Evolutionary conservation across 768 basidiomycete species (phyloP).

Genomic region (Tephrocybe sp.): DNA sequence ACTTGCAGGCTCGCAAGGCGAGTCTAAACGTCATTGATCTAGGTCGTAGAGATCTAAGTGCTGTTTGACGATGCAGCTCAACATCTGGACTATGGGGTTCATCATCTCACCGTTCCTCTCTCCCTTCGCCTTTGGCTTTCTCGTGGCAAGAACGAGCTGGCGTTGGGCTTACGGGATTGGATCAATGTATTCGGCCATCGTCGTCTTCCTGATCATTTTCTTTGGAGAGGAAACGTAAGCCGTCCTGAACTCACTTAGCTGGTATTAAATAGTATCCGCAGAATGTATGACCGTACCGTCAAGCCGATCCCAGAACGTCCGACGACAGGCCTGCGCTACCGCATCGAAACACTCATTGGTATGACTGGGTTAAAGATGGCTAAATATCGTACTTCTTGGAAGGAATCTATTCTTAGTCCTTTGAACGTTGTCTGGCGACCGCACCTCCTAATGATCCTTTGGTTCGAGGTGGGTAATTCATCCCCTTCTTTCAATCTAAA

Average conservation of each 20-base stretch:
- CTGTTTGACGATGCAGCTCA: slow-evolving; percentile 33
- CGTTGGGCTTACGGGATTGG: slow-evolving; percentile 70
- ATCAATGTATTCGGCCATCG: slow-evolving; percentile 50
- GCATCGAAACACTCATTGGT: slow-evolving; percentile 52
- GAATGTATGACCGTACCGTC: slow-evolving; percentile 53
- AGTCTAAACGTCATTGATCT: slow-evolving; percentile 25
- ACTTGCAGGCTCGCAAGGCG: slow-evolving; percentile 66
- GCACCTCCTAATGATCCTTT: slow-evolving; percentile 37
- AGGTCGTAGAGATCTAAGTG: neutral
- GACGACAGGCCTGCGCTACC: slow-evolving; percentile 39
- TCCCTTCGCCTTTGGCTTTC: slow-evolving; percentile 67
- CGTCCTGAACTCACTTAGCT: too few relatives aligned
- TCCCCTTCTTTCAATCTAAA: neutral
- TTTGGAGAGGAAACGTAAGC: slow-evolving; percentile 61
- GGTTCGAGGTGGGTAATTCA: slow-evolving; percentile 35
- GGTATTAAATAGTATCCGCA: too few relatives aligned
- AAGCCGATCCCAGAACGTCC: slow-evolving; percentile 39
- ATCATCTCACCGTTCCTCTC: slow-evolving; percentile 61
- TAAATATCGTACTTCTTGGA: slow-evolving; percentile 37
- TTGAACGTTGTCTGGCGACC: slow-evolving; percentile 50
- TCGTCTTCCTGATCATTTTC: slow-evolving; percentile 42
- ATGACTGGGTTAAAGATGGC: slow-evolving; percentile 53
- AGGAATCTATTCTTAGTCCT: slow-evolving; percentile 30
- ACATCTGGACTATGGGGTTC: slow-evolving; percentile 61
- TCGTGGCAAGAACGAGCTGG: slow-evolving; percentile 58